Evolutionary conservation across 2,329 filamentous ascomycete genomes (phyloP).

Genomic region (Neofusicoccum sp.): DNA sequence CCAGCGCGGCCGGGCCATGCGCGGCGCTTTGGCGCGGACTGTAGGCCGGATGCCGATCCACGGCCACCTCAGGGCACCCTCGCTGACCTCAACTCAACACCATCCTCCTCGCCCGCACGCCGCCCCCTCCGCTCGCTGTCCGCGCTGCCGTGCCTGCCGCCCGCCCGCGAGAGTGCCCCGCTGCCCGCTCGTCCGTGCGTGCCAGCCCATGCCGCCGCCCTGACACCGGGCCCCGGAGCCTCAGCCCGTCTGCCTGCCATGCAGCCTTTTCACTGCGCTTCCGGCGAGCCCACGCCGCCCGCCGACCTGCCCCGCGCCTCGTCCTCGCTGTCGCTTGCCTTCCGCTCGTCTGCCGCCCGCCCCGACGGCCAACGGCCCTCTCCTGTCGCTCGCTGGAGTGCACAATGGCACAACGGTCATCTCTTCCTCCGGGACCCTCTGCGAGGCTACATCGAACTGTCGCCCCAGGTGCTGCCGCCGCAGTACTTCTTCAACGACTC

Average conservation of each 20-base stretch:
- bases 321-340: constrained; percentile 5
- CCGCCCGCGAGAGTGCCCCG: background rate
- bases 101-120: background rate
- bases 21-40: constrained; percentile 12
- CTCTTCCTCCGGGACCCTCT: constrained; percentile 12
- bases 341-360: background rate
- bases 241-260: constrained; percentile 10
- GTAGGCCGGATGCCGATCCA: constrained; percentile 13
- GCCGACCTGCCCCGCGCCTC: background rate
- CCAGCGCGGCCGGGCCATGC: background rate
- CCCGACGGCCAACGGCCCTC: background rate
- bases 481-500: constrained; percentile 14
- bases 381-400: constrained; percentile 9
- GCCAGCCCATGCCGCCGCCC: constrained; percentile 4
- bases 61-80: constrained; percentile 14
- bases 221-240: constrained; percentile 9
- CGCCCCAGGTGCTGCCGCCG: constrained; percentile 4
- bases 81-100: constrained; percentile 3
- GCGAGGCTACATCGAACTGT: constrained; percentile 2
- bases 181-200: background rate
- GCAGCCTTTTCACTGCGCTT: constrained; percentile 11
- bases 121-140: background rate
- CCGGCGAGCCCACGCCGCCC: constrained; percentile 1
- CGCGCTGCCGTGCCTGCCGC: background rate
- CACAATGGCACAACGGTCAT: constrained; percentile 16